phyloP scores from a whole-genome alignment of 2,329 filamentous ascomycete species.

The Ophiosphaerella narmari region DNA sequence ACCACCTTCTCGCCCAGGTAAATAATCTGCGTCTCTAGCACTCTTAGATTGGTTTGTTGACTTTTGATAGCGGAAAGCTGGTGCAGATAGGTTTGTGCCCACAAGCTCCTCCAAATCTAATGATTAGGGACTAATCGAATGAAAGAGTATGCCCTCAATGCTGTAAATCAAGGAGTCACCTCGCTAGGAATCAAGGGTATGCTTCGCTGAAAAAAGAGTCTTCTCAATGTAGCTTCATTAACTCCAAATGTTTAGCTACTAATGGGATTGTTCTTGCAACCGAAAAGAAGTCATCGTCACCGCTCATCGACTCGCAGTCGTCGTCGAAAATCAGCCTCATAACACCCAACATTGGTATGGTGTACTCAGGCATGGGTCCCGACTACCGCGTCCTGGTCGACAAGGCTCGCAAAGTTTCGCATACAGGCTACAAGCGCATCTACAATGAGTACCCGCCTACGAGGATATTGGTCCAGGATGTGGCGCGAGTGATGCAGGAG shows the following conservation, averaged over 20 bases:
- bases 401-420: conserved; percentile 96
- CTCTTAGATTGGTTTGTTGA: conserved; percentile 51
- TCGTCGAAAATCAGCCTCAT: conserved; percentile 97
- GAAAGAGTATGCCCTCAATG: conserved; percentile 96
- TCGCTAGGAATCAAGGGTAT: conserved; percentile 97
- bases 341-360: conserved; percentile 99
- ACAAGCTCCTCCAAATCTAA: background rate
- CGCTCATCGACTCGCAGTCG: conserved; percentile 91
- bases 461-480: conserved; percentile 97
- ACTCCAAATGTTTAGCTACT: conserved; percentile 67
- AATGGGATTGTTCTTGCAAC: conserved; percentile 99
- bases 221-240: background rate
- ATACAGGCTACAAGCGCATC: conserved; percentile 98
- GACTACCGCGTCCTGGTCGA: conserved; percentile 98
- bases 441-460: conserved; percentile 99
- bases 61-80: conserved; percentile 81
- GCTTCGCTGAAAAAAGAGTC: background rate
- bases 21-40: conserved; percentile 40
- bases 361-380: conserved; percentile 98
- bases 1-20: conserved; percentile 99
- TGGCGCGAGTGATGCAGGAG: conserved; percentile 97
- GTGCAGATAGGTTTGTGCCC: conserved; percentile 83
- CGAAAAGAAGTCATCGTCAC: conserved; percentile 98
- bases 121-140: conserved; percentile 16
- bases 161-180: conserved; percentile 98